A percentile compares a stretch with the other conserved stretches of the same genome.
These are phyloP conservation scores for Cyberlindnera maritima DNA, from an alignment of 805 yeast genomes.

Conservation along the genomic window DNA sequence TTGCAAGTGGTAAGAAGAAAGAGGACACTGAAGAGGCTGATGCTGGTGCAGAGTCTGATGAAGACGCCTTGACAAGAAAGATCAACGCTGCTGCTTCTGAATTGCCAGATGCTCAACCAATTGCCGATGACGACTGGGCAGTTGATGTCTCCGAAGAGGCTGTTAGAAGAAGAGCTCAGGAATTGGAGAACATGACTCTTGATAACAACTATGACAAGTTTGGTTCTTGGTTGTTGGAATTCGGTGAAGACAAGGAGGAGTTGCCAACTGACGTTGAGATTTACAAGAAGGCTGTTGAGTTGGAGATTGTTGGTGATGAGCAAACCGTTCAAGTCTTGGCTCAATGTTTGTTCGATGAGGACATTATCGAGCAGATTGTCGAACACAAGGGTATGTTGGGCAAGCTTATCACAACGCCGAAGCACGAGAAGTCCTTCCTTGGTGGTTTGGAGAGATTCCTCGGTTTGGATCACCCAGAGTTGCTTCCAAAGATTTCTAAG, in stretches of 20 bases:
- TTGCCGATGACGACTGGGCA: conserved; percentile 94
- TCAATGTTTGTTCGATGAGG: conserved; percentile 80
- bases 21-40: conserved; percentile 41
- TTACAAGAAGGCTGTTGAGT: conserved; percentile 81
- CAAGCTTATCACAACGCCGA: conserved; percentile 65
- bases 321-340: conserved; percentile 89
- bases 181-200: conserved; percentile 64
- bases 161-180: conserved; percentile 85
- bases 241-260: conserved; percentile 45
- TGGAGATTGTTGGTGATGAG: conserved; percentile 67
- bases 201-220: conserved; percentile 60
- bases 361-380: conserved; percentile 67
- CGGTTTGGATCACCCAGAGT: conserved; percentile 74
- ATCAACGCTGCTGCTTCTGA: conserved; percentile 82
- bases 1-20: conserved; percentile 52
- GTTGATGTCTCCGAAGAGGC: conserved; percentile 97
- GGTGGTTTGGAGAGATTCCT: conserved; percentile 96
- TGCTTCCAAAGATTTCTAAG: conserved; percentile 75
- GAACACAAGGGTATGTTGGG: conserved; percentile 80
- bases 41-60: conserved; percentile 64
- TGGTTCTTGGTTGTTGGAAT: conserved; percentile 81
- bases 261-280: conserved; percentile 86
- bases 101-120: conserved; percentile 56
- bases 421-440: conserved; percentile 81
- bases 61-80: conserved; percentile 72